These are phyloP conservation scores for Cercospora zeina DNA, from an alignment of 2,329 filamentous ascomycete genomes.

Conservation along the genomic window DNA sequence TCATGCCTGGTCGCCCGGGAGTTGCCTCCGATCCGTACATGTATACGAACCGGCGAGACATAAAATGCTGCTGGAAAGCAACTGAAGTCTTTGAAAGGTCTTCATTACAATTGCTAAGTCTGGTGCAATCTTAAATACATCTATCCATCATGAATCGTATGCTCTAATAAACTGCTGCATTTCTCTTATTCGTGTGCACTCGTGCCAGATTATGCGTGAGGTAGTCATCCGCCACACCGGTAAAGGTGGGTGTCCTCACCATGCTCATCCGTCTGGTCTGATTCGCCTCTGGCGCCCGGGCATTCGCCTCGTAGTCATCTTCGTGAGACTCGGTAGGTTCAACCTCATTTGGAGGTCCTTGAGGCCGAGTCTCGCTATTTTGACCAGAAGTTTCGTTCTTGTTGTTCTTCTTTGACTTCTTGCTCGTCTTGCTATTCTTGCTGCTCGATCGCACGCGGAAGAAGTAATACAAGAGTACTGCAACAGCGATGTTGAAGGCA, in stretches of 20 bases:
- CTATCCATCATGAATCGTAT: slow-evolving; percentile 1
- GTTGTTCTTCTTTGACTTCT: slow-evolving; percentile 24
- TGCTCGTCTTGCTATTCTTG: slow-evolving; percentile 28
- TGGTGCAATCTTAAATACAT: neutral
- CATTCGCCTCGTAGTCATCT: slow-evolving; percentile 11
- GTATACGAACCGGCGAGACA: neutral
- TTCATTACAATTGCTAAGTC: neutral
- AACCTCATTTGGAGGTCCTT: slow-evolving; percentile 9
- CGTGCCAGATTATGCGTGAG: slow-evolving; percentile 26
- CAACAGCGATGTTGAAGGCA: slow-evolving; percentile 61
- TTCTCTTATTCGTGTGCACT: slow-evolving; percentile 26
- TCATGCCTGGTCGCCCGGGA: slow-evolving; percentile 2
- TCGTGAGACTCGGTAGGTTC: slow-evolving; percentile 7
- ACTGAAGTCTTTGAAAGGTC: neutral
- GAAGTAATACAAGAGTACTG: slow-evolving; percentile 63
- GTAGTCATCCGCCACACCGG: slow-evolving; percentile 17
- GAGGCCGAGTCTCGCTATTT: slow-evolving; percentile 10
- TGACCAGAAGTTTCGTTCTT: slow-evolving; percentile 8
- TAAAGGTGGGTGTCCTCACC: slow-evolving; percentile 7
- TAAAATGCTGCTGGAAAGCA: neutral
- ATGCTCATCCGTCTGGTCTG: slow-evolving; percentile 12
- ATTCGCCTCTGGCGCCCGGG: slow-evolving; percentile 10
- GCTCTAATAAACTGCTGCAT: slow-evolving; percentile 17
- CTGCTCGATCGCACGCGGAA: slow-evolving; percentile 53
- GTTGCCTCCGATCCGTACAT: neutral